Evolutionary conservation across 1,284 basidiomycete genomes (phyloP).

Genomic region (Leccinum solheimii): DNA sequence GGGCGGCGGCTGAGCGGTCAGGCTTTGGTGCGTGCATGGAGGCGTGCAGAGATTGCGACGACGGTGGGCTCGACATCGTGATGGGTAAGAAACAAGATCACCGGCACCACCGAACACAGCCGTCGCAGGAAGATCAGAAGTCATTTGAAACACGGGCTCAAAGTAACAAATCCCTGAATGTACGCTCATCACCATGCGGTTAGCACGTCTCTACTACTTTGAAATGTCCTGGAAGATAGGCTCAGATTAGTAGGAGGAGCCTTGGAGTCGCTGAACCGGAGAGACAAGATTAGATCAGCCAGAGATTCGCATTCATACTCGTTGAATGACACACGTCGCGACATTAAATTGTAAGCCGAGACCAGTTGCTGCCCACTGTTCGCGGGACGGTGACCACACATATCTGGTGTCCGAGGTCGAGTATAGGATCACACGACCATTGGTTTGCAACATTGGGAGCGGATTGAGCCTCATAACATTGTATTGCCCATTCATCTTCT

Average conservation of each 20-base stretch:
- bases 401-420: neutral
- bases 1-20: constrained; percentile 36
- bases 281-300: neutral
- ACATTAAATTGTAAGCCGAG: neutral
- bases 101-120: neutral
- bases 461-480: neutral
- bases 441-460: neutral
- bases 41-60: constrained; percentile 30
- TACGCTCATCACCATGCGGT: neutral
- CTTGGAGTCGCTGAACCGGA: neutral
- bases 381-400: neutral
- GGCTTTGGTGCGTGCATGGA: constrained; percentile 43
- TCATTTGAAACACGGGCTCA: neutral
- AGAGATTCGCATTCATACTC: too few relatives aligned
- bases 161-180: neutral
- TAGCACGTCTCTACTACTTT: neutral
- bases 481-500: neutral
- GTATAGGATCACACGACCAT: neutral
- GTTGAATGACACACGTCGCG: neutral
- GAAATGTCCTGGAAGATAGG: neutral
- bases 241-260: neutral
- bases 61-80: constrained; percentile 36
- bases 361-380: neutral
- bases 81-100: constrained; percentile 19
- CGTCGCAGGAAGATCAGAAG: neutral